Evolutionary conservation across 148 eudicot genomes (phyloP), one percentile per base, ranked within the genome.

Genomic region (Arctostaphylos glauca): DNA sequence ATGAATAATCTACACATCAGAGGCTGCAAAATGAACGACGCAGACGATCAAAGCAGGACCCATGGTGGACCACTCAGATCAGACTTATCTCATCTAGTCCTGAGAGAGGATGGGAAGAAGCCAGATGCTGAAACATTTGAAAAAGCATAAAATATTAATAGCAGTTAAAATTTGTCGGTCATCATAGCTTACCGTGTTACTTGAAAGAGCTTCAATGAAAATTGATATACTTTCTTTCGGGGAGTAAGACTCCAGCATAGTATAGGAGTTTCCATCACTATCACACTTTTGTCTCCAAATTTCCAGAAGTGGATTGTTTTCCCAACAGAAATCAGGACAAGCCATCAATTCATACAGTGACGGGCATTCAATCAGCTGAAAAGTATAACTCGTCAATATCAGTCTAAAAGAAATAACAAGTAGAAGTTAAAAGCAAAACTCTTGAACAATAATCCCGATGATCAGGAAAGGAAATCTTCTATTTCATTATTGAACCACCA

Each of bases 331-430:
- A 80, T 93, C 88, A 60, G 86, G 92, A 84, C 88, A 92, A 50
- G 95, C 91, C 99, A 94, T 94, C 94, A 97, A 89, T 84, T 97
- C 99, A 82, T 94, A 97, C 56, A 97, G 87, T 79, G 99, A 97
- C 15, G 99, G 98, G 75, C 99, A 97, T 77, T 97, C 98, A 82
- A 97, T 88, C 58, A 97, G 92, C 99, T 97, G 95, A 43, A 87
- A 86, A 3, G 85, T 80, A 72, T 3, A 78, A 13, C 21, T 46
- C 55, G 5, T 14, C 13, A 3, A 53, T 47, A 49, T 72, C 21
- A 50, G 23, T 81, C n/a, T 5, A 66, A 68, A 60, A 31, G 75
- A 50, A 59, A 16, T 21, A 16, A 71, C 41, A 38, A 67, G 19
- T 49, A 25, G 15, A 41, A 84, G 12, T 8, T 23, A 21, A 21